Base-by-base conservation (phyloP, 2,329 filamentous ascomycete species). In the Fusarium sulawesiense region DNA sequence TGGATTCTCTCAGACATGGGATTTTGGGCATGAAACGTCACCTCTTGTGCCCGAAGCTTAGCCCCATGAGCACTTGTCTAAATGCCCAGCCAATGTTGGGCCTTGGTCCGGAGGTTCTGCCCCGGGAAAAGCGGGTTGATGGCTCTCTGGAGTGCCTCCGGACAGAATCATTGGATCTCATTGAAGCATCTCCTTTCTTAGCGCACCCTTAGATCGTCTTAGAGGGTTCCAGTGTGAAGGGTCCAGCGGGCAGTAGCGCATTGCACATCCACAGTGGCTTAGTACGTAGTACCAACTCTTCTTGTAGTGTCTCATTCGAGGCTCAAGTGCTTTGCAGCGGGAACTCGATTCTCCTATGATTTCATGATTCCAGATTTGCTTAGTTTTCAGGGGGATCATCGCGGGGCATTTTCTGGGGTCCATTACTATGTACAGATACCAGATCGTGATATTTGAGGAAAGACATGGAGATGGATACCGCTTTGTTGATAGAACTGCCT, bases 361-460 rank as follows among this genome's bases (percentile, higher is more conserved):
- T 56, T 66, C 56, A 47, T 56, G 68, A 72, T 61, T 42, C 25
- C 29, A 41, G 34, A 34, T 32, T 25, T 47, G 50, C 27, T 48
- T 50, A 30, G 65, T 25, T 14, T 57, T 72, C 54, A 71, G 64
- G 64, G 68, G 68, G 54, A 60, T 69, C 68, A 58, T 42, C 64
- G 32, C 21, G 51, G 56, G 53, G 56, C 56, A 56, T 49, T 23
- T 27, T 16, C 23, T 16, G 50, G 45, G 64, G 46, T 14, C 40
- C 40, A 37, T 37, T 32, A 29, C 34, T 30, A 14, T 55, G 20
- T 25, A 11, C 10, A 44, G 10, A 32, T 54, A 18, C n/a, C 21
- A 40, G 46, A 50, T 49, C 54, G n/a, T 32, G 41, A 55, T 30
- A 48, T 50, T 16, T 11, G 27, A n/a, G 32, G 57, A 13, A 44